These are phyloP conservation scores for Boechera stricta DNA, from an alignment of 345 rosid genomes.

Conservation along the genomic window DNA sequence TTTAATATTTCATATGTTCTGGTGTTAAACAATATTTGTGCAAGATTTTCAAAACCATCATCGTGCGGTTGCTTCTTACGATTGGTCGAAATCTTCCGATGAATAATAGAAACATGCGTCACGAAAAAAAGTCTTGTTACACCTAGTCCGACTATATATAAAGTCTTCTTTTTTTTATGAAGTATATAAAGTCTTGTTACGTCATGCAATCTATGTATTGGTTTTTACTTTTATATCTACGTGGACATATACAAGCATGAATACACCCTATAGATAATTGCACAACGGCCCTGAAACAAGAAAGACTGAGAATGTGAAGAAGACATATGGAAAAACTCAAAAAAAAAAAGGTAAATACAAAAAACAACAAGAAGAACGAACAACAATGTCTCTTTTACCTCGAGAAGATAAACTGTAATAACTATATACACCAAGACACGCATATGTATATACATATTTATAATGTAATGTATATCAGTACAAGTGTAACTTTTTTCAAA, in stretches of 20 bases:
- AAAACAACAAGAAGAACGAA: slow-evolving; percentile 57
- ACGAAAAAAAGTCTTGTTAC: not conserved
- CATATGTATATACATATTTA: slow-evolving; percentile 7
- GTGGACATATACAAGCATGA: slow-evolving; percentile 16
- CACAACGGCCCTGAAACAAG: slow-evolving; percentile 43
- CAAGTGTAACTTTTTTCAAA: not conserved
- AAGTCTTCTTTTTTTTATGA: too few relatives aligned
- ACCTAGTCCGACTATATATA: too few relatives aligned
- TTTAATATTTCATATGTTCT: not conserved
- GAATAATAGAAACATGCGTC: not conserved
- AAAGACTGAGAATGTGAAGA: slow-evolving; percentile 36
- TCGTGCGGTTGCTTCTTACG: not conserved
- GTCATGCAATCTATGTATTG: not conserved
- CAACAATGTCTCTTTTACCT: slow-evolving; percentile 52
- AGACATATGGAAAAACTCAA: slow-evolving; percentile 52
- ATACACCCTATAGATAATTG: slow-evolving; percentile 19
- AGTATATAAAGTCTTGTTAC: not conserved
- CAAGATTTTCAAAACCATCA: not conserved
- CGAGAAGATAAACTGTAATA: slow-evolving; percentile 43
- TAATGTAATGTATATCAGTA: not conserved
- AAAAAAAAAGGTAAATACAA: slow-evolving; percentile 33
- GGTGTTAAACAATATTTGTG: not conserved
- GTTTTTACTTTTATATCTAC: not conserved
- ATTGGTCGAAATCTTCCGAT: not conserved
- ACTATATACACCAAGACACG: slow-evolving; percentile 30